Percentiles rank a stretch among this genome's conserved stretches.
Evolutionary conservation across 257 asterid species (phyloP).

Genomic region (Petunia axillaris): DNA sequence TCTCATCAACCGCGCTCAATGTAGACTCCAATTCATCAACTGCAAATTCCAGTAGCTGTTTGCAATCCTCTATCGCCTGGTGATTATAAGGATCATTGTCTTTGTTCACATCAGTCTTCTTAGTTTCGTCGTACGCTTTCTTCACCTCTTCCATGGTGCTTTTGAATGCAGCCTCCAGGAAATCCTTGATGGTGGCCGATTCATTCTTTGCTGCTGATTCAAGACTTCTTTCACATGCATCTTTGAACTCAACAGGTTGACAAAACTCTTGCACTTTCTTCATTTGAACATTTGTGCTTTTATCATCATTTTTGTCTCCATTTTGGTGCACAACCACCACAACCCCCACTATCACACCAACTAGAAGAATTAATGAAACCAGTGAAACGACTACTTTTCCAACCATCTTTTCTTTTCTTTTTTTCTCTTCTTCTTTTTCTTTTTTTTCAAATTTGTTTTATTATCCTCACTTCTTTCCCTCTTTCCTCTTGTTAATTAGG

Average conservation of each 20-base stretch:
- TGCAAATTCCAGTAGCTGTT: constrained; percentile 51
- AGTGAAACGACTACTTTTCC: constrained; percentile 43
- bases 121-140: constrained; percentile 38
- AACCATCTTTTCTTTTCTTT: constrained; percentile 34
- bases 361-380: constrained; percentile 57
- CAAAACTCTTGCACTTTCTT: constrained; percentile 58
- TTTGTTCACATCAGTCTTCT: constrained; percentile 34
- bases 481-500: neutral
- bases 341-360: constrained; percentile 61
- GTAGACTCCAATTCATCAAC: constrained; percentile 49
- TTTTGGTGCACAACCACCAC: constrained; percentile 37
- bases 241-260: constrained; percentile 50
- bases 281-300: constrained; percentile 33
- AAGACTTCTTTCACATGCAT: constrained; percentile 51
- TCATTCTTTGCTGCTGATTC: constrained; percentile 47
- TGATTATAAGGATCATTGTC: constrained; percentile 40
- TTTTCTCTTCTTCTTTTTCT: neutral
- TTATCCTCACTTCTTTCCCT: constrained; percentile 19
- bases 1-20: constrained; percentile 36
- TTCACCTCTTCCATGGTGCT: constrained; percentile 46
- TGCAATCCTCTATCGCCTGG: constrained; percentile 63
- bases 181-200: constrained; percentile 59
- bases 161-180: constrained; percentile 47
- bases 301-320: neutral
- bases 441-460: neutral